phyloP scores from a whole-genome alignment of 495 filamentous ascomycete genomes.

The Tuber aestivum region DNA sequence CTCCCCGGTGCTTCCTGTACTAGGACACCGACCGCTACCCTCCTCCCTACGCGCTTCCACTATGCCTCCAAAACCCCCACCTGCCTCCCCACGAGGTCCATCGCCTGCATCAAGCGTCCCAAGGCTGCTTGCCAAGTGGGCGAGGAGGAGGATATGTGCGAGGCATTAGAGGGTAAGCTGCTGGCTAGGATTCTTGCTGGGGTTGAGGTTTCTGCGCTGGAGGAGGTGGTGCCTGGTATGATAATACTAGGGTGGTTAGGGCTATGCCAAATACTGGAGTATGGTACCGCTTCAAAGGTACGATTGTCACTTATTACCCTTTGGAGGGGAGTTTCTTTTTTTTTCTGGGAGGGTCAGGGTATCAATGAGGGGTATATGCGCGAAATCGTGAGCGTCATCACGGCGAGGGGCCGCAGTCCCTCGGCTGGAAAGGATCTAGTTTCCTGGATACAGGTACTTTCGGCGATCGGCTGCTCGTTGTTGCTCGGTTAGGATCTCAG shows the following conservation, averaged over 20 bases:
- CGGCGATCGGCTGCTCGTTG: constrained; percentile 61
- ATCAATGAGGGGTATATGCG: constrained; percentile 52
- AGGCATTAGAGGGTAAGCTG: too few species aligned
- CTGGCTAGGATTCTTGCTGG: constrained; percentile 81
- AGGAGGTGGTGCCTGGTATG: constrained; percentile 44
- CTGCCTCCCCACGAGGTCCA: constrained; percentile 63
- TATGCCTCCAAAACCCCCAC: constrained; percentile 27
- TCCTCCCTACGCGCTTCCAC: constrained; percentile 51
- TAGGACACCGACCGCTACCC: constrained; percentile 47
- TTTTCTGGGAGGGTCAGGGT: too few species aligned
- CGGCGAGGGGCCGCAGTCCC: constrained; percentile 54
- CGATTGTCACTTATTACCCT: too few species aligned
- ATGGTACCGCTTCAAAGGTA: constrained; percentile 45
- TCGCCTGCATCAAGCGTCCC: constrained; percentile 64
- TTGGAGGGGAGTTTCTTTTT: background rate
- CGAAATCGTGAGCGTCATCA: constrained; percentile 78
- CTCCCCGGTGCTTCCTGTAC: constrained; percentile 45
- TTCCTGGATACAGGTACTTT: constrained; percentile 76
- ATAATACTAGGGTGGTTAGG: constrained; percentile 53
- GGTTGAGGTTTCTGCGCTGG: constrained; percentile 49
- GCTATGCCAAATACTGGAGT: constrained; percentile 81
- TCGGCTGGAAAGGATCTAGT: constrained; percentile 51
- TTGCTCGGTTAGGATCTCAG: too few species aligned
- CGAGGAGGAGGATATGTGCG: constrained; percentile 48
- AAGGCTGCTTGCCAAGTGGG: constrained; percentile 59